These are phyloP conservation scores for Cicer cuneatum DNA, from an alignment of 306 rosid genomes.

Conservation along the genomic window DNA sequence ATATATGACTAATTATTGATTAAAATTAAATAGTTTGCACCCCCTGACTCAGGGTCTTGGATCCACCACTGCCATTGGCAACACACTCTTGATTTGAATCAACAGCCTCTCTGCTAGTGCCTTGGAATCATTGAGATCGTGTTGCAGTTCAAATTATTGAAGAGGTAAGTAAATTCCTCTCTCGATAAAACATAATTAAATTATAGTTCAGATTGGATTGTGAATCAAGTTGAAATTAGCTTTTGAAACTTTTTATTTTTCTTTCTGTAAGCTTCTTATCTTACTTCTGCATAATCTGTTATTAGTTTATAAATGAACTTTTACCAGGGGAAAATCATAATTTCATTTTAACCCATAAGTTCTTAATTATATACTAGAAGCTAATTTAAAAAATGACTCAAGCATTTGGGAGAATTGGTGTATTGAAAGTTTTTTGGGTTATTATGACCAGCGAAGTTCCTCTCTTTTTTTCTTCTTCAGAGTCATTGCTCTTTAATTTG, in stretches of 20 bases:
- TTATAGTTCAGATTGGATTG: not conserved
- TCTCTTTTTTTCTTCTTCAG: not conserved
- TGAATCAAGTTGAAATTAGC: too few relatives aligned
- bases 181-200: not conserved
- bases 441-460: not conserved
- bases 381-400: not conserved
- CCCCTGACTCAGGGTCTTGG: not conserved
- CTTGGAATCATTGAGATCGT: constrained; percentile 93
- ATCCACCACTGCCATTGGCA: not conserved
- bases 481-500: not conserved
- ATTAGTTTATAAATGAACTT: not conserved
- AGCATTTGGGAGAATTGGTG: constrained; percentile 17
- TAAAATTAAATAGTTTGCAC: not conserved
- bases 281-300: not conserved
- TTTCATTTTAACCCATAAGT: too few relatives aligned
- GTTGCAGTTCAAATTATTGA: constrained; percentile 83
- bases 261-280: too few relatives aligned
- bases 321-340: too few relatives aligned
- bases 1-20: not conserved
- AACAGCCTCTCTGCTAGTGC: constrained; percentile 88
- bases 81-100: constrained; percentile 56
- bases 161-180: constrained; percentile 57
- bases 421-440: not conserved
- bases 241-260: too few relatives aligned
- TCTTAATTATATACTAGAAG: not conserved